Percentiles rank a stretch among this genome's conserved stretches.
phyloP scores from a whole-genome alignment of 2,329 filamentous ascomycete species.

The Rhinocladiella similis region DNA sequence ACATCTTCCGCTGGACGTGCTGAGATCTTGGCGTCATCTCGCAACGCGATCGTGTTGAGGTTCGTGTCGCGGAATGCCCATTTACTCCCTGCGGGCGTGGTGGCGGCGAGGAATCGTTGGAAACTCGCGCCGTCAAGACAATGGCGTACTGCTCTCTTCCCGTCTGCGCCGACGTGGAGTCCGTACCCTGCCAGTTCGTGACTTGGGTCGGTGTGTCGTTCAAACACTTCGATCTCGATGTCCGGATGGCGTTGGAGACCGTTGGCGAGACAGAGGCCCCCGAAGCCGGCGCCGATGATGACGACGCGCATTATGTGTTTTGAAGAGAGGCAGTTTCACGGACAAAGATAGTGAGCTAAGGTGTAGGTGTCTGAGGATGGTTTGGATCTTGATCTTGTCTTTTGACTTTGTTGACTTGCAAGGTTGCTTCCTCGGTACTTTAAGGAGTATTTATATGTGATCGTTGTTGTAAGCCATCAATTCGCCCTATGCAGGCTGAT shows the following conservation, averaged over 20 bases:
- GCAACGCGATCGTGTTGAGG: not conserved
- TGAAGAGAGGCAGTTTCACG: not conserved
- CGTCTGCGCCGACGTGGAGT: constrained; percentile 30
- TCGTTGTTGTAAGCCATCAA: too few species aligned
- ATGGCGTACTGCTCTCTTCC: constrained; percentile 24
- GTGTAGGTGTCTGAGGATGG: too few species aligned
- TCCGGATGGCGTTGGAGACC: constrained; percentile 33
- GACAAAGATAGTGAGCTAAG: too few species aligned
- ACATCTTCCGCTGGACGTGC: constrained; percentile 6
- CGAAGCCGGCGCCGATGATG: constrained; percentile 38
- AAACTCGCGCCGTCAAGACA: constrained; percentile 22
- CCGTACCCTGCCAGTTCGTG: constrained; percentile 39
- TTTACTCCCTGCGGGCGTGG: constrained; percentile 12
- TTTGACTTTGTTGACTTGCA: too few species aligned
- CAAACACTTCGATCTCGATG: constrained; percentile 37
- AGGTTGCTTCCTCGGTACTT: too few species aligned
- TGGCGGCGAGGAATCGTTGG: constrained; percentile 17
- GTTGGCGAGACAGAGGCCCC: constrained; percentile 37
- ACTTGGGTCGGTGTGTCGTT: constrained; percentile 31
- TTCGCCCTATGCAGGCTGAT: too few species aligned
- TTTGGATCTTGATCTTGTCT: too few species aligned
- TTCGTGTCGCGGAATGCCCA: constrained; percentile 8
- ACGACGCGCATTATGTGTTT: constrained; percentile 27
- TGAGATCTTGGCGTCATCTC: constrained; percentile 7
- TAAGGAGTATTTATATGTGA: too few species aligned